These are phyloP conservation scores for Talaromyces verruculosus DNA, from an alignment of 2,329 filamentous ascomycete species.

Conservation along the genomic window DNA sequence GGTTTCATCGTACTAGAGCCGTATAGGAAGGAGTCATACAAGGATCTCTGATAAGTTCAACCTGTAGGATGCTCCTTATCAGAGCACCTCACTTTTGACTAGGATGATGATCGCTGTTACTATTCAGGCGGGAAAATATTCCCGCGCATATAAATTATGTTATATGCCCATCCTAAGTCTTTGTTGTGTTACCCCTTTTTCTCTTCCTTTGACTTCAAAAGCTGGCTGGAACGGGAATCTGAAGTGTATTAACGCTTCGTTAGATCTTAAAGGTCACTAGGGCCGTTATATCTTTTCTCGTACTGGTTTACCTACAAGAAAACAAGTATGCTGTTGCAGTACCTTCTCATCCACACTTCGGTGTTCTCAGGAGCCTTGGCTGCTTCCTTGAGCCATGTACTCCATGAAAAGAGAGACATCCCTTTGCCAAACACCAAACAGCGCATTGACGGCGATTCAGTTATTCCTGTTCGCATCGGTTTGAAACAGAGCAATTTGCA, in stretches of 20 bases:
- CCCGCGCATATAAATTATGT: neutral
- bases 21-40: constrained; percentile 36
- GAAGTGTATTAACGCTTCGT: too few relatives aligned
- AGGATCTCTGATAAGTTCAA: neutral
- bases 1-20: constrained; percentile 11
- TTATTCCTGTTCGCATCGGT: constrained; percentile 18
- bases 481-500: constrained; percentile 17
- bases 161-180: neutral
- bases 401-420: constrained; percentile 17
- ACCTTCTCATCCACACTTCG: constrained; percentile 7
- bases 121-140: neutral
- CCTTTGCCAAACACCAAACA: constrained; percentile 9
- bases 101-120: neutral
- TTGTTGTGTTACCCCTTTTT: neutral
- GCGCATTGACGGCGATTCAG: constrained; percentile 13
- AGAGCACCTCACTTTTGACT: constrained; percentile 3
- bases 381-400: constrained; percentile 16
- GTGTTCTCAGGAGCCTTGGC: constrained; percentile 4
- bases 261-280: too few relatives aligned
- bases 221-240: neutral
- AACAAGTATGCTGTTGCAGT: constrained; percentile 10
- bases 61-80: neutral
- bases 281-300: neutral
- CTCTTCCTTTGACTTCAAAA: neutral
- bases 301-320: neutral